Evolutionary conservation across 176 grass and related monocot genomes (phyloP), one percentile per base, ranked within the genome.

Genomic region (Oryza longistaminata): DNA sequence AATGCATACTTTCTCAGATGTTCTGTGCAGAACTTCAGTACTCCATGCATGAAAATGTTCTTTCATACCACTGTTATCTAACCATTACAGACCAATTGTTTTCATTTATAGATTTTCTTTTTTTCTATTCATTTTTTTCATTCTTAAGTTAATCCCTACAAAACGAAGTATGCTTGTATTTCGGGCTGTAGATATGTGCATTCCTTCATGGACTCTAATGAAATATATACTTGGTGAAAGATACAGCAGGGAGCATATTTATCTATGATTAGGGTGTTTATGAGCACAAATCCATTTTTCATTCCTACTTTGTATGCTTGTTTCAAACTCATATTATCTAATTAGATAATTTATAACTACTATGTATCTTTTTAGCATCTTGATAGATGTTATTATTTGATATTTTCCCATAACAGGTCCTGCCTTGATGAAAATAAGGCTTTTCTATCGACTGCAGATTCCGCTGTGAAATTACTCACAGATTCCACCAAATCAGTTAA

Each of bases 401-500:
- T 49, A 73, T 52, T 85, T 52, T 81, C 50, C 34, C 26, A 67
- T 87, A 74, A 90, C 80, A 98, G 95, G 95, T 98, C 95, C 26
- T 90, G 85, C 83, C 95, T 98, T 27, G 95, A 98, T 70, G 93
- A 98, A 88, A 98, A 93, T 70, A 88, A 83, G 58, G 85, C 91
- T 85, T 98, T 95, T 92, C 80, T 98, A 80, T 90, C 93, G 17
- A 93, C 95, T 65, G 89, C 93, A 78, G 95, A 98, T 92, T 95
- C 95, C 40, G 90, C 90, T 80, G 82, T 93, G 76, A 92, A 93
- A 76, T 85, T 98, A 69, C 87, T 92, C 65, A 87, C 82, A 82
- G 77, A 90, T 81, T 83, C 95, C 37, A 95, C 93, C 11, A 98
- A 85, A 67, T 73, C 85, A 72, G 88, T 98, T 89, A 87, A 87